These are phyloP conservation scores for Polytolypa hystricis DNA, from an alignment of 2,329 filamentous ascomycete species.

Conservation along the genomic window DNA sequence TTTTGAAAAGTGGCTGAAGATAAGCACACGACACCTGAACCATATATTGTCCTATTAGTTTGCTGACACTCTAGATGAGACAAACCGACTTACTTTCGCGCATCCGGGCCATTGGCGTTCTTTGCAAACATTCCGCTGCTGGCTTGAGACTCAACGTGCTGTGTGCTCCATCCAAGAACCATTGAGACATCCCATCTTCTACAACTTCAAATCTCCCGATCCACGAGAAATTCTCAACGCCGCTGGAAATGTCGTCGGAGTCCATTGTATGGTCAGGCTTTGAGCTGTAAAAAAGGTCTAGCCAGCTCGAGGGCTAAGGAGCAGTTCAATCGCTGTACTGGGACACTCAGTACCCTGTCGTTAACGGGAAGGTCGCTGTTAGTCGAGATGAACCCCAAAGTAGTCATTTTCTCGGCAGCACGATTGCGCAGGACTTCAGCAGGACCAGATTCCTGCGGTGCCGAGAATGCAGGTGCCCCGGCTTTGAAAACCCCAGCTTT, in stretches of 20 bases:
- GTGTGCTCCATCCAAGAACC: constrained; percentile 36
- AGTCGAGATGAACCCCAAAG: constrained; percentile 33
- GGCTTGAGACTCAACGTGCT: constrained; percentile 31
- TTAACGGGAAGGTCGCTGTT: constrained; percentile 11
- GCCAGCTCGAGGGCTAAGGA: constrained; percentile 21
- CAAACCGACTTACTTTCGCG: constrained; percentile 7
- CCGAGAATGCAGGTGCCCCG: constrained; percentile 47
- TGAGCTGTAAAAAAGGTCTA: constrained; percentile 16
- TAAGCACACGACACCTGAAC: constrained; percentile 16
- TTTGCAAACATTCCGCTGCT: constrained; percentile 28
- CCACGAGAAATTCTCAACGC: constrained; percentile 20
- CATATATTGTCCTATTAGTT: background rate
- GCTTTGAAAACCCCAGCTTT: constrained; percentile 61
- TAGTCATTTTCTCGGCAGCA: constrained; percentile 43
- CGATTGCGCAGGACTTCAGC: constrained; percentile 38
- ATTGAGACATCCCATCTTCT: constrained; percentile 15
- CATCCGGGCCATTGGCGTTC: constrained; percentile 4
- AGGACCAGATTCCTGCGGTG: constrained; percentile 40
- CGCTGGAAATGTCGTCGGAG: constrained; percentile 16
- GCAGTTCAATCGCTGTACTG: constrained; percentile 23
- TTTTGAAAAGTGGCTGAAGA: constrained; percentile 24
- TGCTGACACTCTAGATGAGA: background rate
- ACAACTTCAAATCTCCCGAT: constrained; percentile 26
- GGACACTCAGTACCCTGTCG: constrained; percentile 14
- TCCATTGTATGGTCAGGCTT: constrained; percentile 9